phyloP scores from a whole-genome alignment of 331 rosid species.

The Cucumis variabilis region DNA sequence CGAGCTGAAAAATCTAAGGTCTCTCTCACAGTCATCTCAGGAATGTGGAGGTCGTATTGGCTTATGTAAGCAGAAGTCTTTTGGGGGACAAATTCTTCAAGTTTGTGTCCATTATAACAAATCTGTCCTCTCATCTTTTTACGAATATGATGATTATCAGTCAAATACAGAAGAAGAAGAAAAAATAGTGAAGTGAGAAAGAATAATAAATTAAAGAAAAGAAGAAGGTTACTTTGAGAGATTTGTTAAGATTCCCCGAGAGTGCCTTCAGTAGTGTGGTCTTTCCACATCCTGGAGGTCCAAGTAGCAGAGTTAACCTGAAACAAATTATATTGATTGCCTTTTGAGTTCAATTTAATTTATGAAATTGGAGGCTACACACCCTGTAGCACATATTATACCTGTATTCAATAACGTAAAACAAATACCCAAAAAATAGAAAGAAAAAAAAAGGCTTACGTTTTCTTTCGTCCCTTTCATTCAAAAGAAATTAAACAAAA shows the following conservation, averaged over 20 bases:
- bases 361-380: too few species aligned
- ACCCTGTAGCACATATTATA: too few species aligned
- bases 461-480: too few species aligned
- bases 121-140: slow-evolving; percentile 69
- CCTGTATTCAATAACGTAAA: too few species aligned
- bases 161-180: background rate
- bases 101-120: slow-evolving; percentile 68
- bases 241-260: slow-evolving; percentile 69
- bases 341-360: too few species aligned
- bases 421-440: too few species aligned
- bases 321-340: background rate
- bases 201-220: background rate
- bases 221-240: slow-evolving; percentile 44
- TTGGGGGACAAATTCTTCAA: slow-evolving; percentile 72
- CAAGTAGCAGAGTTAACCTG: slow-evolving; percentile 90
- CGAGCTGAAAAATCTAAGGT: slow-evolving; percentile 51
- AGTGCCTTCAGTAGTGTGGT: slow-evolving; percentile 74
- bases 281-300: slow-evolving; percentile 90
- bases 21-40: slow-evolving; percentile 57
- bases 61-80: slow-evolving; percentile 51
- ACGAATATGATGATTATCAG: background rate
- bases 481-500: too few species aligned
- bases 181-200: background rate
- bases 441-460: too few species aligned
- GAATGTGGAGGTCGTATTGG: slow-evolving; percentile 51